A percentile compares a stretch with the other conserved stretches of the same genome.
Evolutionary conservation across 331 rosid species (phyloP).

Genomic region (Quercus phellos): DNA sequence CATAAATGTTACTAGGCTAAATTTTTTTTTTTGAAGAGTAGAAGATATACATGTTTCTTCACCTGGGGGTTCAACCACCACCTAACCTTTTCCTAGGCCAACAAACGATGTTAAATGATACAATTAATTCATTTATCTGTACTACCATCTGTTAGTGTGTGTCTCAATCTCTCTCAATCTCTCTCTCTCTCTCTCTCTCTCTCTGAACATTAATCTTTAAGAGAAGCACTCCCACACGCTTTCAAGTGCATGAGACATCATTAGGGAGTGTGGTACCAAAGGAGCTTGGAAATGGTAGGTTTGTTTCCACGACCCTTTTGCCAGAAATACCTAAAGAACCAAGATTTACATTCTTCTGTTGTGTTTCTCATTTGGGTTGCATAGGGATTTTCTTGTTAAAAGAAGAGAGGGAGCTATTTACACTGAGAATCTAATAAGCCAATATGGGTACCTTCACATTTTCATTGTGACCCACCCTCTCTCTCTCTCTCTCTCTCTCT

Average conservation of each 20-base stretch:
- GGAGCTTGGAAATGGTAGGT: conserved; percentile 12
- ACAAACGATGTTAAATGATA: conserved; percentile 42
- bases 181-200: conserved; percentile 5
- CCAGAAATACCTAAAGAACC: not conserved
- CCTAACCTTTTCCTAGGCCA: conserved; percentile 39
- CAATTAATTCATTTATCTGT: conserved; percentile 40
- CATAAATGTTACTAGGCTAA: not conserved
- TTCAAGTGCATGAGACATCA: conserved; percentile 14
- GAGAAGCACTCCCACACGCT: conserved; percentile 19
- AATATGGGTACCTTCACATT: not conserved
- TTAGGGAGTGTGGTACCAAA: not conserved
- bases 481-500: not conserved
- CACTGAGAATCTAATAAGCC: not conserved
- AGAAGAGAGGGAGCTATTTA: not conserved
- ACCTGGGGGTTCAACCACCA: conserved; percentile 54
- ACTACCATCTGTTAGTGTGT: conserved; percentile 13
- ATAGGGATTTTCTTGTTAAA: not conserved
- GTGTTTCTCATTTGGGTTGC: not conserved
- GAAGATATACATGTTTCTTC: conserved; percentile 13
- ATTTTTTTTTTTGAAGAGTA: conserved; percentile 1
- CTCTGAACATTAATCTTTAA: conserved; percentile 5
- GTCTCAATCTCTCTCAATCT: conserved; percentile 2
- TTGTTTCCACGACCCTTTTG: conserved; percentile 10
- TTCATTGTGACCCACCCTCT: not conserved
- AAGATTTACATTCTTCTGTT: not conserved